These are phyloP conservation scores for Lactarius trivialis DNA, from an alignment of 768 basidiomycete genomes.

Conservation along the genomic window DNA sequence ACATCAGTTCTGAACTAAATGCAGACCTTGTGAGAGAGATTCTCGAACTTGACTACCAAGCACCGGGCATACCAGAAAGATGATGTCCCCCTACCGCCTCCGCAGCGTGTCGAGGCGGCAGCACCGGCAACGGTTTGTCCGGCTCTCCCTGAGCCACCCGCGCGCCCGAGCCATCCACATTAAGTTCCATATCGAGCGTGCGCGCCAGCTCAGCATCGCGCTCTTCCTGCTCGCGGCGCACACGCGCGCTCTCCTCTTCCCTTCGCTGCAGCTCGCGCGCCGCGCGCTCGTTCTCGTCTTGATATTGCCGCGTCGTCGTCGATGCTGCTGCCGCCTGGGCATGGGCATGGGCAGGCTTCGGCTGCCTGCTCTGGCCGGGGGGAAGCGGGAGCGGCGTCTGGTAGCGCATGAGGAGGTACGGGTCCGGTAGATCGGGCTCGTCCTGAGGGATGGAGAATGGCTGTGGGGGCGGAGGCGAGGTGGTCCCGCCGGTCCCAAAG, in stretches of 20 bases:
- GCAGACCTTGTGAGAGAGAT: neutral
- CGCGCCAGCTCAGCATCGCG: conserved; percentile 22
- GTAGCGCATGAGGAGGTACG: conserved; percentile 43
- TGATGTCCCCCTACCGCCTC: neutral
- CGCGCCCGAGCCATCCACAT: neutral
- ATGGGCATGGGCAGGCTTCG: neutral
- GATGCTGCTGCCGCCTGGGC: neutral
- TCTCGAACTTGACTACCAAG: neutral
- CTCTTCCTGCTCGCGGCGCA: conserved; percentile 20
- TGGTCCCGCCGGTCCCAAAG: conserved; percentile 25
- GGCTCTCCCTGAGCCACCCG: neutral
- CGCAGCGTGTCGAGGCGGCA: neutral
- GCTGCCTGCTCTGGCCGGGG: neutral
- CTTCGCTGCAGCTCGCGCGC: conserved; percentile 15
- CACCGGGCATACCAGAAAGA: neutral
- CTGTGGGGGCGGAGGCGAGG: conserved; percentile 15
- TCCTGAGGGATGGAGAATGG: conserved; percentile 4
- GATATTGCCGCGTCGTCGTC: neutral
- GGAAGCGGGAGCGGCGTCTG: conserved; percentile 51
- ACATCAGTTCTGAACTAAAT: too few species aligned
- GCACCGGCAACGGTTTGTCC: neutral
- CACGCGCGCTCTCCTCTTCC: conserved; percentile 15
- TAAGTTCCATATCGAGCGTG: conserved; percentile 22
- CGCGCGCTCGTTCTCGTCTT: conserved; percentile 2
- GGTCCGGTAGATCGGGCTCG: conserved; percentile 38